Conservation (phyloP, 2,329 filamentous ascomycete species). For the Byssochlamys sp. region DNA sequence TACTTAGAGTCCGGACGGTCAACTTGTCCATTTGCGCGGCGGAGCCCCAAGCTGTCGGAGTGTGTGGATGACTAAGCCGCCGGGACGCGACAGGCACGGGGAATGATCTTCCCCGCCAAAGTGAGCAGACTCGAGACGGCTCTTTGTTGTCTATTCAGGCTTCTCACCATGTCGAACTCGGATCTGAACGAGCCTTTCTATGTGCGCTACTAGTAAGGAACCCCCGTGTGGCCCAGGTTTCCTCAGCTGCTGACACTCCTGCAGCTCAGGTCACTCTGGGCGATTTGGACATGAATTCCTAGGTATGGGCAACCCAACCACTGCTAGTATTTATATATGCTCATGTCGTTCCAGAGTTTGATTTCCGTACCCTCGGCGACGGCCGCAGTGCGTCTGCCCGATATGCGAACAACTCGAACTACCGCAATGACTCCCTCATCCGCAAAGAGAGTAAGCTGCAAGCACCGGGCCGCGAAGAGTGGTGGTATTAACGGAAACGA, state of each 20-base stretch:
- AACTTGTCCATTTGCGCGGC: conserved; percentile 34
- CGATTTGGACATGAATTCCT: conserved; percentile 97
- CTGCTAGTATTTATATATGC: conserved; percentile 6
- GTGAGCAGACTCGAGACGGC: neutral
- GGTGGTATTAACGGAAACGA: conserved; percentile 11
- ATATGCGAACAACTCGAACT: conserved; percentile 99
- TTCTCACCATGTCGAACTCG: conserved; percentile 45
- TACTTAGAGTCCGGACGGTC: conserved; percentile 23
- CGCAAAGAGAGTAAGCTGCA: conserved; percentile 85
- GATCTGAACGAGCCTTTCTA: conserved; percentile 77
- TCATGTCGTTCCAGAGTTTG: conserved; percentile 61
- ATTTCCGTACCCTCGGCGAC: conserved; percentile 85
- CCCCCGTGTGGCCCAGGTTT: conserved; percentile 21
- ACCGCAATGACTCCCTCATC: conserved; percentile 95
- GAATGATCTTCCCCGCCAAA: conserved; percentile 1
- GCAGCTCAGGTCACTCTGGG: conserved; percentile 90
- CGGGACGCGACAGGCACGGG: conserved; percentile 4
- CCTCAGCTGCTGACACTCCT: conserved; percentile 33
- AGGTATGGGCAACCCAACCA: conserved; percentile 47
- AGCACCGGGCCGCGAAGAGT: neutral
- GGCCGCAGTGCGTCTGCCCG: conserved; percentile 85
- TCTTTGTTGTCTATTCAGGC: neutral
- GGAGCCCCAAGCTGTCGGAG: conserved; percentile 24
- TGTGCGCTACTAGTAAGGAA: conserved; percentile 83
- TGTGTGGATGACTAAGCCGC: conserved; percentile 39